Evolutionary conservation across 2,329 filamentous ascomycete genomes (phyloP).

Genomic region (Dactylellina cionopaga): DNA sequence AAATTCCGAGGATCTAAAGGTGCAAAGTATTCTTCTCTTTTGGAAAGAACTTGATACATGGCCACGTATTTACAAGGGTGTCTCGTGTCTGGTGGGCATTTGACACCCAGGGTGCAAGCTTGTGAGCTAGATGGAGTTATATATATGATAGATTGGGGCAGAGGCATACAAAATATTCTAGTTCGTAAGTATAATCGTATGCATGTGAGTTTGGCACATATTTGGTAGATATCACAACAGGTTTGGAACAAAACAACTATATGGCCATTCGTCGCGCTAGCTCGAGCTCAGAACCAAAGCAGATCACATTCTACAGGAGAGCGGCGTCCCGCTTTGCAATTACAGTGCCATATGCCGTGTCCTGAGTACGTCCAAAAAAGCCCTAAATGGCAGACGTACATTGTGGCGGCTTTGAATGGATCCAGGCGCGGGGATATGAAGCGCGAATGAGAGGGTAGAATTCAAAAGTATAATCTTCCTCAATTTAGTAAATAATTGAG

Average conservation of each 20-base stretch:
- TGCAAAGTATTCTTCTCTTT: constrained; percentile 5
- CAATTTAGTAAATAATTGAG: too few relatives aligned
- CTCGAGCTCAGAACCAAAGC: neutral
- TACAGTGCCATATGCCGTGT: constrained; percentile 13
- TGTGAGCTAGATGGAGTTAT: neutral
- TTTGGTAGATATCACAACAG: neutral
- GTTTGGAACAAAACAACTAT: too few relatives aligned
- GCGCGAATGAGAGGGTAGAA: too few relatives aligned
- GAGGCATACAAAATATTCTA: constrained; percentile 1
- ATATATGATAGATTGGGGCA: neutral
- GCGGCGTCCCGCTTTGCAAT: neutral
- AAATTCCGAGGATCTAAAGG: constrained; percentile 1
- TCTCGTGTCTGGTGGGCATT: constrained; percentile 33
- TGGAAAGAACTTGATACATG: too few relatives aligned
- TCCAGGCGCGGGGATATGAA: too few relatives aligned
- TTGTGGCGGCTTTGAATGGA: constrained; percentile 10
- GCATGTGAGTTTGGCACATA: too few relatives aligned
- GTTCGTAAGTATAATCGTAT: too few relatives aligned
- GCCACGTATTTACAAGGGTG: too few relatives aligned
- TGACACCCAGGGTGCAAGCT: too few relatives aligned
- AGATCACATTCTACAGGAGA: neutral
- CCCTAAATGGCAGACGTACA: neutral
- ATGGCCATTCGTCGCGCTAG: too few relatives aligned
- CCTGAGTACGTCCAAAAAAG: constrained; percentile 7
- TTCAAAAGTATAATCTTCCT: too few relatives aligned